Percentiles rank a stretch among this genome's conserved stretches.
phyloP scores from a whole-genome alignment of 2,329 filamentous ascomycete species.

The Paraphoma sp. region DNA sequence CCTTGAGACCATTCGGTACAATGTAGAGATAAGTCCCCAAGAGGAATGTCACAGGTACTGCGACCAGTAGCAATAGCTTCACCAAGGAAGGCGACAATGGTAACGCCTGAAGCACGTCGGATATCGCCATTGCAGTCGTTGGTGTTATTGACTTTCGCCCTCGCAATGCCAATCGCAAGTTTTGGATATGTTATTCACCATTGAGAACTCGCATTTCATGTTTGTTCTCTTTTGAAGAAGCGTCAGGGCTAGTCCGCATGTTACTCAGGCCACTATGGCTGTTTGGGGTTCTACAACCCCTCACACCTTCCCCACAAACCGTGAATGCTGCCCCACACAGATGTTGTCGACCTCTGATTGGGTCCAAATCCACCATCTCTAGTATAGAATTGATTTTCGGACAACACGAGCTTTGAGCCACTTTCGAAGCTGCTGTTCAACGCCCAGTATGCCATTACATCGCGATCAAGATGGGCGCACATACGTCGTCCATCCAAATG shows the following conservation, averaged over 20 bases:
- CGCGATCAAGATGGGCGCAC: conserved; percentile 29
- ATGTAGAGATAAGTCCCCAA: conserved; percentile 34
- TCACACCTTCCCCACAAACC: conserved; percentile 11
- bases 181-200: no score
- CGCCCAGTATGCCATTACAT: conserved; percentile 26
- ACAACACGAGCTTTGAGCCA: neutral
- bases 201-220: no score
- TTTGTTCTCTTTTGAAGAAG: neutral
- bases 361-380: neutral
- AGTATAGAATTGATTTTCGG: no score
- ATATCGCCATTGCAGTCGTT: conserved; percentile 11
- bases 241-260: neutral
- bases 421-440: neutral
- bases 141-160: no score
- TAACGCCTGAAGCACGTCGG: conserved; percentile 6
- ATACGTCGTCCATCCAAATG: conserved; percentile 35
- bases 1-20: conserved; percentile 40
- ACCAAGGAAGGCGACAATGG: conserved; percentile 11
- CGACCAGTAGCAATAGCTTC: conserved; percentile 17
- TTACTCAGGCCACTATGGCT: neutral
- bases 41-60: conserved; percentile 25
- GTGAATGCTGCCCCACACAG: conserved; percentile 13
- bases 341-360: neutral
- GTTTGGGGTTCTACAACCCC: conserved; percentile 1
- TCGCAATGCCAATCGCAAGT: no score